Evolutionary conservation across 1,139 yeast species (phyloP), one percentile per base, ranked within the genome.

Genomic region (Yamadazyma epiphylla): DNA sequence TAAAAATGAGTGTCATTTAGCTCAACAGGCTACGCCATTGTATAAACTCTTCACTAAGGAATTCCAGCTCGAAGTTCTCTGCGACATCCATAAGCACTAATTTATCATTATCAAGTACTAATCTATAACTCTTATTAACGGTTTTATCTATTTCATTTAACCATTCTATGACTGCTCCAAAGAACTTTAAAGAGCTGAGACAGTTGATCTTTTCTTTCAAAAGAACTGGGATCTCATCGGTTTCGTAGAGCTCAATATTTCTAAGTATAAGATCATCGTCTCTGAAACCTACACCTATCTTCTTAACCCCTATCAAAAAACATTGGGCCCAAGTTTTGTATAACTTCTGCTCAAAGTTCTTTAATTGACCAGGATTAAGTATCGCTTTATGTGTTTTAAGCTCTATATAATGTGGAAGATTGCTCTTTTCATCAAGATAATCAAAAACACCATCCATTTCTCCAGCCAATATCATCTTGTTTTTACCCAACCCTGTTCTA

Each of bases 291-390:
- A 86, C 85, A 1, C 85, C 74, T 4, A 91, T 70, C 38, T 74
- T 75, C 8, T 82, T 79, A 12, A 89, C 72, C 4, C 98, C 98
- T 31, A 87, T 68, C 24, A 94, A 60, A 53, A 89, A 94, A 40
- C 95, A 81, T 60, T 89, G 97, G 3, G 95, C 88, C 99, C 99
- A 94, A 0, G 94, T 72, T 38, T 68, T 75, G 53, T 81, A 75
- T 26, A 89, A 56, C 52, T 80, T 88, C 53, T 57, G 73, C 51
- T 89, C 96, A 49, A 89, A 88, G 5, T 59, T 67, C 19, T 61
- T 58, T 14, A 78, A 74, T 23, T 77, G 77, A 10, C 64, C 64
- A 7, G 74, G 75, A 24, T 66, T 62, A 19, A 64, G 68, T 0
- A 89, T 65, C 6, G 68, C 61, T 26, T 72, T 67, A 4, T 80